Base-by-base conservation (phyloP, 2,329 filamentous ascomycete genomes). In the Clarireedia hainanense region DNA sequence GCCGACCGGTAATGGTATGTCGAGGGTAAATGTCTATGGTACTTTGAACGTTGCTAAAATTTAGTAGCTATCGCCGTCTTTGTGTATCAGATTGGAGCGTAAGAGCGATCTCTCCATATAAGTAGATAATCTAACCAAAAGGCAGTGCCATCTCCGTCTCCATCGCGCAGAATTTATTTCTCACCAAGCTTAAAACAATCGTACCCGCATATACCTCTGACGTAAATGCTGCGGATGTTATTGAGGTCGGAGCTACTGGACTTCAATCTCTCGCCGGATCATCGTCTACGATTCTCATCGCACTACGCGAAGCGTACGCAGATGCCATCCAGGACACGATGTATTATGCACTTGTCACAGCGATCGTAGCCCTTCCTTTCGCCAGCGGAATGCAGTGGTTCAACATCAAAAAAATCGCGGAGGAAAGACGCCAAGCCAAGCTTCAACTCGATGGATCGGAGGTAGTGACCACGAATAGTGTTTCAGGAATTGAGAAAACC, bases 301-400 rank as follows among this genome's bases (percentile, higher is more conserved):
- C 40, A 37, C 46, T 52, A 15, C 39, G 50, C 39, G 40, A 52
- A 34, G 40, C 40, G 15, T 52, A 47, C n/a, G 39, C 50, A 6
- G 15, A 26, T 52, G 39, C 50, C 10, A 45, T 46, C 30, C 42
- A 42, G 30, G 27, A 52, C 46, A 26, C 42, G 20, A 52, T 52
- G 39, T 52, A 52, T 52, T 45, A 45, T 23, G 42, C 51, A 9
- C 45, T 54, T 15, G 51, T 42, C 14, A 43, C 51, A 7, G 51
- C 45, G 4, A 24, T 26, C 24, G 24, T 48, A 15, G 45, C 51
- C 5, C 24, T 54, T 5, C 51, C 43, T 10, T 47, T 47, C 26
- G 51, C 51, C n/a, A 17, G 40, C 12, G 51, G 51, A 5, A 54
- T 54, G 43, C 39, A 54, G 20, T 54, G 51, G 51, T 46, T 52